phyloP scores from a whole-genome alignment of 257 asterid species.

The Eustoma russellianum region DNA sequence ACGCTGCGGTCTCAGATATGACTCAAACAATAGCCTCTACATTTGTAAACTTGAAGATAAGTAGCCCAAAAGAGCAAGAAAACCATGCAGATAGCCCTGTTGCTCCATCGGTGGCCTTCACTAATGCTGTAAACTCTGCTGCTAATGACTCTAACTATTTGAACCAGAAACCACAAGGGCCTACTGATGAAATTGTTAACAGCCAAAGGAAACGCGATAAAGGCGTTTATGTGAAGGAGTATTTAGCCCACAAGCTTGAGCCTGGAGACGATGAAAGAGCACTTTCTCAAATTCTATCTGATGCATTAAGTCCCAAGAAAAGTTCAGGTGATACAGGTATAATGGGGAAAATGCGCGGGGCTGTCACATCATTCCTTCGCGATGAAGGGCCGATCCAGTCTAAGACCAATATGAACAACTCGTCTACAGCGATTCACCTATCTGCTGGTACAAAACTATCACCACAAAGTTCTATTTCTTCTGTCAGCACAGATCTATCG shows the following conservation, averaged over 20 bases:
- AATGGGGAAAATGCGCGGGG: conserved; percentile 66
- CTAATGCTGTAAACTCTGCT: not conserved
- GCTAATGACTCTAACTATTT: conserved; percentile 9
- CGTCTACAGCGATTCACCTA: conserved; percentile 1
- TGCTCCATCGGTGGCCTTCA: not conserved
- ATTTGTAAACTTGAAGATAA: conserved; percentile 31
- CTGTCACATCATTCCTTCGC: conserved; percentile 63
- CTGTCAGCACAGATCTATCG: conserved; percentile 16
- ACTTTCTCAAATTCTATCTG: conserved; percentile 79
- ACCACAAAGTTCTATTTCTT: conserved; percentile 3
- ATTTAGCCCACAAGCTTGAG: conserved; percentile 65
- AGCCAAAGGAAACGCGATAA: conserved; percentile 60
- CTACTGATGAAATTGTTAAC: conserved; percentile 7
- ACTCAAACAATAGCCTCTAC: conserved; percentile 46
- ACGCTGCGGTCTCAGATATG: conserved; percentile 47
- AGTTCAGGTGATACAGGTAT: conserved; percentile 33
- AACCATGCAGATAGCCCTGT: not conserved
- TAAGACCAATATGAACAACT: conserved; percentile 7
- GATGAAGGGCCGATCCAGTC: conserved; percentile 35
- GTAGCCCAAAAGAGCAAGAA: conserved; percentile 19
- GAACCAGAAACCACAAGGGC: conserved; percentile 17
- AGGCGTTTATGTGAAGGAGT: conserved; percentile 86
- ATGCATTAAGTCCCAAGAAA: conserved; percentile 71
- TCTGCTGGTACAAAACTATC: conserved; percentile 1
- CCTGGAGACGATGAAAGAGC: conserved; percentile 90